A percentile compares a stretch with the other conserved stretches of the same genome.
Evolutionary conservation across 768 basidiomycete species (phyloP).

Genomic region (Trametes cingulata): DNA sequence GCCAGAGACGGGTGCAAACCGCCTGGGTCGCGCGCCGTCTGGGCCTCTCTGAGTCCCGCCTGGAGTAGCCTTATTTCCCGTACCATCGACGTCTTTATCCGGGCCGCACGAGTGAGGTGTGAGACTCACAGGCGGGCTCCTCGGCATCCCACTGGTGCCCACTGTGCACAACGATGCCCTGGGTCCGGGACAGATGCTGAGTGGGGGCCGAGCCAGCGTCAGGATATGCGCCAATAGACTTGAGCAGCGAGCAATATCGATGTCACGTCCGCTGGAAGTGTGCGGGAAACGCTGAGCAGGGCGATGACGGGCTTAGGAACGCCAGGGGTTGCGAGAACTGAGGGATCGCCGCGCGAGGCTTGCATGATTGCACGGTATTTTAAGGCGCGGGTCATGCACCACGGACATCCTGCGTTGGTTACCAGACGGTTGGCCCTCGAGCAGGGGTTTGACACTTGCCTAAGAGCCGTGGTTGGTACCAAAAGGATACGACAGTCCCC

Average conservation of each 20-base stretch:
- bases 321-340: not conserved
- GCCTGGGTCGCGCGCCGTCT: not conserved
- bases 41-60: slow-evolving; percentile 1
- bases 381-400: not conserved
- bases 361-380: slow-evolving; percentile 11
- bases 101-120: not conserved
- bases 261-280: not conserved
- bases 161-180: not conserved
- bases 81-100: not conserved
- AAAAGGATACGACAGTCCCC: slow-evolving; percentile 9
- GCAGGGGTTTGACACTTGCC: not conserved
- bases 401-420: not conserved
- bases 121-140: not conserved
- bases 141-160: not conserved
- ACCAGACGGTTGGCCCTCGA: not conserved
- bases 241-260: too few species aligned
- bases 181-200: not conserved
- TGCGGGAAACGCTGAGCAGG: not conserved
- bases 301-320: not conserved
- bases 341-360: not conserved
- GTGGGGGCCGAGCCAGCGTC: too few species aligned
- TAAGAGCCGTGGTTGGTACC: slow-evolving; percentile 6
- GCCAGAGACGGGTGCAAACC: not conserved
- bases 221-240: too few species aligned
- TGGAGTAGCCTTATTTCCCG: not conserved